phyloP scores from a whole-genome alignment of 2,329 filamentous ascomycete species.

The Huntiella savannae region DNA sequence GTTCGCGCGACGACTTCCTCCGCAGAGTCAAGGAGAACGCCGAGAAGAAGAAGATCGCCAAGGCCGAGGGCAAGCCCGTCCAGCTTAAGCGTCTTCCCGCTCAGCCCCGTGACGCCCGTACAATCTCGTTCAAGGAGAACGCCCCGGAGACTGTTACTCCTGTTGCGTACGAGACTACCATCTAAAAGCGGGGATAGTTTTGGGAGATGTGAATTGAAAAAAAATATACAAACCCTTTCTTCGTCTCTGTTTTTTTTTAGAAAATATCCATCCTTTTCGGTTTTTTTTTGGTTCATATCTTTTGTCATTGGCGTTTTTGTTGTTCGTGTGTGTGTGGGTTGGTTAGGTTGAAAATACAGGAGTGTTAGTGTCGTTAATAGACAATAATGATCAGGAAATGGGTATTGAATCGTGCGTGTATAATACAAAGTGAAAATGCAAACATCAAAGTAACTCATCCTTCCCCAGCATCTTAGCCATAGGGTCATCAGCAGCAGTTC shows the following conservation, averaged over 20 bases:
- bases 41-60: slow-evolving; percentile 78
- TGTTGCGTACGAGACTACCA: slow-evolving; percentile 94
- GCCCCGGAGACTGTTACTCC: slow-evolving; percentile 80
- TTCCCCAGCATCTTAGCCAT: slow-evolving; percentile 69
- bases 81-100: slow-evolving; percentile 82
- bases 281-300: neutral
- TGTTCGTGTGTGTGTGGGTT: neutral
- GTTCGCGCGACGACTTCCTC: slow-evolving; percentile 93
- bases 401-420: neutral
- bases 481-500: slow-evolving; percentile 57
- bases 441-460: slow-evolving; percentile 36
- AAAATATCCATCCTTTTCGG: slow-evolving; percentile 1
- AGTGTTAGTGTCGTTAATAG: neutral
- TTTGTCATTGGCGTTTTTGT: neutral
- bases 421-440: neutral
- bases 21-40: slow-evolving; percentile 94
- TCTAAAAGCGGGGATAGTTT: slow-evolving; percentile 41
- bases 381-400: neutral
- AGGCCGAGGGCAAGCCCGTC: slow-evolving; percentile 69
- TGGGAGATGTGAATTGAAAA: slow-evolving; percentile 11
- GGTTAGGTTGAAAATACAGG: neutral
- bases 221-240: slow-evolving; percentile 12
- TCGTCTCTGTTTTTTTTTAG: slow-evolving; percentile 11
- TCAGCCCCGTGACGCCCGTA: slow-evolving; percentile 62
- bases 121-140: slow-evolving; percentile 63